These are phyloP conservation scores for Suillus sp. DNA, from an alignment of 768 basidiomycete genomes.

Conservation along the genomic window DNA sequence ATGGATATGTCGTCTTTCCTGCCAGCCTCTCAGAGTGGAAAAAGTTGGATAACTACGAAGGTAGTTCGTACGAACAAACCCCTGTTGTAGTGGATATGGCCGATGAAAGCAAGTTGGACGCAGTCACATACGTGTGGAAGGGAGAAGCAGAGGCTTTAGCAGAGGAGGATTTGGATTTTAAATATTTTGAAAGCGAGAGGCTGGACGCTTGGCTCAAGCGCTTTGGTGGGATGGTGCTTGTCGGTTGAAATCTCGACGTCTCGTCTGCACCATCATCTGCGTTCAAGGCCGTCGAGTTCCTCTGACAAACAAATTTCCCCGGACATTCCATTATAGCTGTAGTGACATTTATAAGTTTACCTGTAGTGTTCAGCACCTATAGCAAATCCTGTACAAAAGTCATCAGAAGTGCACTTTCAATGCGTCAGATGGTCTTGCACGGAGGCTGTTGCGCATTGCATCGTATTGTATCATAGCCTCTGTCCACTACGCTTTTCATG, in stretches of 20 bases:
- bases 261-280: not conserved
- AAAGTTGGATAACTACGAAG: not conserved
- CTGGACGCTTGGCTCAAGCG: not conserved
- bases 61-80: not conserved
- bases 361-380: not conserved
- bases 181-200: not conserved
- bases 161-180: not conserved
- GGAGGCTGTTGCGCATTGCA: not conserved
- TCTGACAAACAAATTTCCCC: not conserved
- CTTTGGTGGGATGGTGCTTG: conserved; percentile 4
- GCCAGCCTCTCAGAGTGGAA: not conserved
- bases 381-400: not conserved
- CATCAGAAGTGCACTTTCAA: not conserved
- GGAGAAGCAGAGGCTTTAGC: not conserved
- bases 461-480: not conserved
- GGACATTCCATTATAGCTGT: not conserved
- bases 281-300: not conserved
- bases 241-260: not conserved
- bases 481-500: not conserved
- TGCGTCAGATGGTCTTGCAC: not conserved
- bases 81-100: not conserved
- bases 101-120: not conserved
- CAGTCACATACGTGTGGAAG: not conserved
- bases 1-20: conserved; percentile 3
- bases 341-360: not conserved